These are phyloP conservation scores for Sarcodon aspratus DNA, from an alignment of 768 basidiomycete genomes.

Conservation along the genomic window DNA sequence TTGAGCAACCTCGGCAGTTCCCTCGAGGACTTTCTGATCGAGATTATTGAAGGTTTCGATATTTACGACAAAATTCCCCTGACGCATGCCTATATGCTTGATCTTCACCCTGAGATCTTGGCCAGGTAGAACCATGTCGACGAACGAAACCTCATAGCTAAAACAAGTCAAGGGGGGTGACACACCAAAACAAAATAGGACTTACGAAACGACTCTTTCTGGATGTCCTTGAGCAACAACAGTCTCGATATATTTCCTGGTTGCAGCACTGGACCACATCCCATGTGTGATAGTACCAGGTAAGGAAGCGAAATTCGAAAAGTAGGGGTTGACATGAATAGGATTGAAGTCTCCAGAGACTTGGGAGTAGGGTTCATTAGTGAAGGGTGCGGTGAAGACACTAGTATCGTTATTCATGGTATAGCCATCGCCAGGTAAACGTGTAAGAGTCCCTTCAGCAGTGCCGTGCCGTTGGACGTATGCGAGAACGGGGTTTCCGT, in stretches of 20 bases:
- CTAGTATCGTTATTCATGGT: constrained; percentile 58
- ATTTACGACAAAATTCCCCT: constrained; percentile 87
- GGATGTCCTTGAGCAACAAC: constrained; percentile 90
- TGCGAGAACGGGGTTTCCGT: constrained; percentile 88
- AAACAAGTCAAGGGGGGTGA: constrained; percentile 4
- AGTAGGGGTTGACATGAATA: constrained; percentile 98
- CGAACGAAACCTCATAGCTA: constrained; percentile 90
- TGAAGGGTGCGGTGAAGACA: constrained; percentile 71
- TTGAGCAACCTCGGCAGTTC: constrained; percentile 89
- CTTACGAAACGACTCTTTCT: constrained; percentile 80
- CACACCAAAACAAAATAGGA: constrained; percentile 11
- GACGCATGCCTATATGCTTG: constrained; percentile 83
- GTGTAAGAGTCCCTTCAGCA: constrained; percentile 62
- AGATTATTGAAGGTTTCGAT: constrained; percentile 76
- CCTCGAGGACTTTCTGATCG: constrained; percentile 87
- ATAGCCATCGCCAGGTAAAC: constrained; percentile 82
- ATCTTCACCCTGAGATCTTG: constrained; percentile 82
- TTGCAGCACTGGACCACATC: constrained; percentile 93
- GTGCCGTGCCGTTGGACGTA: constrained; percentile 89
- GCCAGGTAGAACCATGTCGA: constrained; percentile 92
- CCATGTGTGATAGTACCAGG: constrained; percentile 98
- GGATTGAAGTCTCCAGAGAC: constrained; percentile 98
- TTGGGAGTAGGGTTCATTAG: constrained; percentile 93
- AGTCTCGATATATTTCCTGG: constrained; percentile 84
- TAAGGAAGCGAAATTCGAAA: constrained; percentile 85